A percentile compares a stretch with the other conserved stretches of the same genome.
phyloP scores from a whole-genome alignment of 1,139 yeast genomes.

The Yamadazyma trypodendri region DNA sequence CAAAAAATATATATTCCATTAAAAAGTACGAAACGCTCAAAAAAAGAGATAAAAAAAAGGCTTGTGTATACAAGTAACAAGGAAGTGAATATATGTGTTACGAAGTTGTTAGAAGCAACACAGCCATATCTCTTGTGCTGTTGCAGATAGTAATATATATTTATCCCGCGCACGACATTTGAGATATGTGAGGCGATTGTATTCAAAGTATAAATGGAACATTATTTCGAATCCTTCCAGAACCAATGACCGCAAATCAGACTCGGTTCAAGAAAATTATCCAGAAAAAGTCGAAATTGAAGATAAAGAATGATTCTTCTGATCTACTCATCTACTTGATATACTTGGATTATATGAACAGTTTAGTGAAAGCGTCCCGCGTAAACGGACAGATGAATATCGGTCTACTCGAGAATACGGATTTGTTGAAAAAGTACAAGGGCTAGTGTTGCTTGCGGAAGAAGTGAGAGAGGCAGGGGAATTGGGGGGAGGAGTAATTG shows the following conservation, averaged over 20 bases:
- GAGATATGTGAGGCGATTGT: no score
- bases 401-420: conserved; percentile 18
- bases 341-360: conserved; percentile 45
- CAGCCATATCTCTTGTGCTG: no score
- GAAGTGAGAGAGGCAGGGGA: no score
- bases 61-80: no score
- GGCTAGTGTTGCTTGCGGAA: conserved; percentile 19
- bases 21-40: neutral
- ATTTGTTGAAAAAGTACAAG: conserved; percentile 25
- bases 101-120: no score
- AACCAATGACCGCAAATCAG: conserved; percentile 9
- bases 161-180: no score
- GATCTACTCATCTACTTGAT: conserved; percentile 49
- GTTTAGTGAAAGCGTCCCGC: conserved; percentile 27
- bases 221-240: neutral
- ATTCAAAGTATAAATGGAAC: neutral
- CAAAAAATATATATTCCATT: neutral
- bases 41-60: neutral
- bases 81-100: no score
- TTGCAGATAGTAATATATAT: neutral
- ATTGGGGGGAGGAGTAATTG: no score
- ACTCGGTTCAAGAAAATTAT: conserved; percentile 19
- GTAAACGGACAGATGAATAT: conserved; percentile 9
- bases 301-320: conserved; percentile 36
- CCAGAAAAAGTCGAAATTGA: conserved; percentile 17